Conservation (phyloP, 768 basidiomycete genomes). For the Paxillus rubicundulus region DNA sequence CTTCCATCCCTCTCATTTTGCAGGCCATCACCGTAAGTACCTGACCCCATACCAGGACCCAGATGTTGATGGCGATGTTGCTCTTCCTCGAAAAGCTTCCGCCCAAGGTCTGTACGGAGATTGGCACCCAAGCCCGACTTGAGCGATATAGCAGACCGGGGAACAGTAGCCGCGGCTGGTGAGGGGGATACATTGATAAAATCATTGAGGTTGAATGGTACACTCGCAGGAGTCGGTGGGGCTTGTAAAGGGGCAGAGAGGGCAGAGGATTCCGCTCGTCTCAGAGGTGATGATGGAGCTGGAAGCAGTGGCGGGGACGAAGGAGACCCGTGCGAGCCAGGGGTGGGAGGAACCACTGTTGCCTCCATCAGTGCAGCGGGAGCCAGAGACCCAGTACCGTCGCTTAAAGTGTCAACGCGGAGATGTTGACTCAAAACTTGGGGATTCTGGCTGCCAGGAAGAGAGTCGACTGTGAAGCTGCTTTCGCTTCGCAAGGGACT, state of each 20-base stretch:
- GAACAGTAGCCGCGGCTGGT: conserved; percentile 40
- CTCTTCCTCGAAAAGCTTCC: conserved; percentile 71
- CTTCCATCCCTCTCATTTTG: conserved; percentile 26
- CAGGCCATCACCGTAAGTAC: conserved; percentile 20
- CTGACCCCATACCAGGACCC: conserved; percentile 2
- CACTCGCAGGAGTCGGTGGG: conserved; percentile 36
- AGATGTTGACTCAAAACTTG: conserved; percentile 20
- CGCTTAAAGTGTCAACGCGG: conserved; percentile 14
- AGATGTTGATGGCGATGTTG: conserved; percentile 44
- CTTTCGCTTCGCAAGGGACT: conserved; percentile 27
- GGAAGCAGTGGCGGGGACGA: conserved; percentile 25
- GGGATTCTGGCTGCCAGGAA: conserved; percentile 27
- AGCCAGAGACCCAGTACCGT: conserved; percentile 16
- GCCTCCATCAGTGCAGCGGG: conserved; percentile 30
- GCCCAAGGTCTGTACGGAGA: conserved; percentile 60
- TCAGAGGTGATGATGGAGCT: conserved; percentile 23
- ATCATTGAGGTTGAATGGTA: conserved; percentile 63
- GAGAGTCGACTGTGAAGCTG: conserved; percentile 22
- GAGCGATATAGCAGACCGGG: conserved; percentile 31
- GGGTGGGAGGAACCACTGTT: conserved; percentile 34
- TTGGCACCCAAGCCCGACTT: conserved; percentile 43
- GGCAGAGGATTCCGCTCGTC: conserved; percentile 14
- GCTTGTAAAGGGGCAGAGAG: conserved; percentile 29
- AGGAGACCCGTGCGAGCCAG: conserved; percentile 25
- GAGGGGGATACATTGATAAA: conserved; percentile 74